phyloP scores from a whole-genome alignment of 345 rosid genomes.

The Rhodamnia argentea region DNA sequence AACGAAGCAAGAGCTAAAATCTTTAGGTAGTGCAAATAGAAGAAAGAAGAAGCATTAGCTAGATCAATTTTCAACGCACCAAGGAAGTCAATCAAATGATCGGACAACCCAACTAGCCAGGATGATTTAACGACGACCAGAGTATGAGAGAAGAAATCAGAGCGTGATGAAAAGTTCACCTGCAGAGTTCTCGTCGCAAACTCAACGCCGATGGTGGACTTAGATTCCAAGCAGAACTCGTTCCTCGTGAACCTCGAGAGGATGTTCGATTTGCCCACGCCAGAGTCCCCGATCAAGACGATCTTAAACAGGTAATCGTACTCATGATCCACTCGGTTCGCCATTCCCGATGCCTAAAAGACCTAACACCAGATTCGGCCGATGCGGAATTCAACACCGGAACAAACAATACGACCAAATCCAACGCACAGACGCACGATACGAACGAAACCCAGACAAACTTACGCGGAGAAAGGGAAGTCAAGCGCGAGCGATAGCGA shows the following conservation, averaged over 20 bases:
- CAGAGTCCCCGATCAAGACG: conserved; percentile 36
- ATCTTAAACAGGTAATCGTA: conserved; percentile 39
- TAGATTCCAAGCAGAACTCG: conserved; percentile 36
- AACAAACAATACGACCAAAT: background rate
- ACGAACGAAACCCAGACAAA: background rate
- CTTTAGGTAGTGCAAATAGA: background rate
- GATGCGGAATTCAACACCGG: background rate
- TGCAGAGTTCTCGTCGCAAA: conserved; percentile 36
- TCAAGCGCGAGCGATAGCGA: background rate
- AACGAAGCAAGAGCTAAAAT: background rate
- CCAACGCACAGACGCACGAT: background rate
- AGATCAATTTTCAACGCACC: background rate
- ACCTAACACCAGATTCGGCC: background rate
- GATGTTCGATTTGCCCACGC: conserved; percentile 36
- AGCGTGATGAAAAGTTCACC: background rate
- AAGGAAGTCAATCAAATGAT: background rate
- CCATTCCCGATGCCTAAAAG: conserved; percentile 16
- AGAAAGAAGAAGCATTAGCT: background rate
- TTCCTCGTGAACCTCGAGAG: conserved; percentile 35
- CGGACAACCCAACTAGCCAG: background rate
- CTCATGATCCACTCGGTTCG: conserved; percentile 33
- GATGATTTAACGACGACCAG: background rate
- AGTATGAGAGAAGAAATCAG: background rate
- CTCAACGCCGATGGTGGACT: conserved; percentile 38
- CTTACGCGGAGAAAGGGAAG: background rate